Evolutionary conservation across 805 yeast species (phyloP), one percentile per base, ranked within the genome.

Genomic region (Yarrowia sp.): DNA sequence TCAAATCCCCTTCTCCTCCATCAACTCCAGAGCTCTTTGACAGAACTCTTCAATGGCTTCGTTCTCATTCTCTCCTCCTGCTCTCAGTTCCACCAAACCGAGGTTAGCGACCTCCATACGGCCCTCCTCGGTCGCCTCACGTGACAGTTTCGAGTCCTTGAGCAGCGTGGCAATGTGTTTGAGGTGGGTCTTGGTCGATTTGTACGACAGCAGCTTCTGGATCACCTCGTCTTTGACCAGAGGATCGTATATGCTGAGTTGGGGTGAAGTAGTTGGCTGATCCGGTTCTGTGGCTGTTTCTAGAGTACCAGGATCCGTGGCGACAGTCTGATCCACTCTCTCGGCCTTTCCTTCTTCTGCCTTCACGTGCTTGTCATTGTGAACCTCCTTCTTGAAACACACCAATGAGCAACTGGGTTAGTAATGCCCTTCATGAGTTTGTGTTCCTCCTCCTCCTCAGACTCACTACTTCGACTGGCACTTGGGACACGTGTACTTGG

Each of bases 401-500:
- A 15, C 66, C 55, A 61, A 39, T 5, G 66, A 61, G 17, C 66
- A 61, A 46, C 66, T 61, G 46, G 6, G 66, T 61, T 61, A 61
- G 55, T 46, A 20, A 33, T 34, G n/a, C 39, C 9, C 8, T 33
- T 2, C 12, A 2, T 20, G 2, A 24, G 12, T 5, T 24, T 6
- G 8, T 10, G 14, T 53, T 43, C 13, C 19, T 14, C 46, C 19
- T 10, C 19, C 14, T 34, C 50, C 17, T 24, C 17, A 17, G 17
- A 61, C 66, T 47, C 66, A 61, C 66, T 61, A 61, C 49, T 38
- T 46, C 15, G 36, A 50, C 24, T 36, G 53, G 24, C 43, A 39
- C 55, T 61, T 61, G 6, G 66, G 66, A 24, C 66, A 61, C 38
- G 66, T 61, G 55, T 61, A 61, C n/a, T 61, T 61, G 8, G 66